These are phyloP conservation scores for Talaromyces liani DNA, from an alignment of 495 filamentous ascomycete species.

Conservation along the genomic window DNA sequence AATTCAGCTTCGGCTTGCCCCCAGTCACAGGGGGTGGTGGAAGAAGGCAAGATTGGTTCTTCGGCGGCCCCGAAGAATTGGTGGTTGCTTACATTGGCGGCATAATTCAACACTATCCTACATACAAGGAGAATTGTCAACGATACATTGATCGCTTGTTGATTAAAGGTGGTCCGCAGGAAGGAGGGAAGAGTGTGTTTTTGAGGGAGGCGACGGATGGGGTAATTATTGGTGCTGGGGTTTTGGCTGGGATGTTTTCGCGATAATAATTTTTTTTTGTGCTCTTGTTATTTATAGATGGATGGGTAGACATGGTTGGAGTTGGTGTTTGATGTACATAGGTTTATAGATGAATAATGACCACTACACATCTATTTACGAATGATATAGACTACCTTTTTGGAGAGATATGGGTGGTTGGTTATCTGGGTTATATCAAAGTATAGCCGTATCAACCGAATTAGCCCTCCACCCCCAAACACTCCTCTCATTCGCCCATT, in stretches of 20 bases:
- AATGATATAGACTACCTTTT: too few species aligned
- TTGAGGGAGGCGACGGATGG: conserved; percentile 66
- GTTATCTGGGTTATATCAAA: too few species aligned
- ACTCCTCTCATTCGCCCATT: conserved; percentile 30
- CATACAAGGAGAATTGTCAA: conserved; percentile 64
- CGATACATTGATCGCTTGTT: conserved; percentile 58
- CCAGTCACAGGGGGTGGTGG: conserved; percentile 4
- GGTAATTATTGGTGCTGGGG: conserved; percentile 68
- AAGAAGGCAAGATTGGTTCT: conserved; percentile 28
- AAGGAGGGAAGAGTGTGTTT: conserved; percentile 51
- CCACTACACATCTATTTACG: neutral
- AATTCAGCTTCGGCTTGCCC: neutral
- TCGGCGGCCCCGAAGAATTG: conserved; percentile 50
- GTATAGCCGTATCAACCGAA: neutral
- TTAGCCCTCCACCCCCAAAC: neutral
- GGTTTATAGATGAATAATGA: neutral
- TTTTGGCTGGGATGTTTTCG: conserved; percentile 53
- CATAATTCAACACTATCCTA: conserved; percentile 68
- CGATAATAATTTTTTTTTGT: neutral
- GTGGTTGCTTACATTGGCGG: conserved; percentile 73
- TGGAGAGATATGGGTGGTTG: too few species aligned
- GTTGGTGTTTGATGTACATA: neutral
- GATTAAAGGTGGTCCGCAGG: conserved; percentile 43
- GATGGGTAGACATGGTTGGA: neutral
- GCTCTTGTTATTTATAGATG: neutral